Percentiles rank a stretch among this genome's conserved stretches.
Conservation (phyloP, 192 early-diverging fungal species). For the Podochytrium sp. region DNA sequence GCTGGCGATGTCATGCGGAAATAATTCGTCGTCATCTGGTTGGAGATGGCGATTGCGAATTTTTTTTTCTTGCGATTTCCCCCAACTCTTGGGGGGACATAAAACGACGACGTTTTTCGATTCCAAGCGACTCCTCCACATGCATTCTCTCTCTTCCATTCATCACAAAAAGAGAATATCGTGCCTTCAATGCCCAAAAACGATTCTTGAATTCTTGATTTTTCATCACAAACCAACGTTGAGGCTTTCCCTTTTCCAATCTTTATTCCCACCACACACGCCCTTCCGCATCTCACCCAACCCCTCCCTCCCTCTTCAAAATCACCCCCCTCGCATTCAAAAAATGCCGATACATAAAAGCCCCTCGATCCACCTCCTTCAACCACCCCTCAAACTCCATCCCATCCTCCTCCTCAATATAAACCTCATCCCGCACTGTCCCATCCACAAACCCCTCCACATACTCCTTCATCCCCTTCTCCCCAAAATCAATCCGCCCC, state of each 20-base stretch:
- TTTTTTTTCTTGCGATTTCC: not conserved
- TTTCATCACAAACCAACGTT: no score
- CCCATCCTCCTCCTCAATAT: constrained; percentile 32
- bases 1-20: constrained; percentile 1
- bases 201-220: no score
- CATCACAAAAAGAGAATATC: no score
- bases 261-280: no score
- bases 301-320: not conserved
- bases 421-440: constrained; percentile 25
- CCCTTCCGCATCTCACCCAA: no score
- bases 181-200: no score
- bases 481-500: not conserved
- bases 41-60: no score
- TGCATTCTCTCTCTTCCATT: no score
- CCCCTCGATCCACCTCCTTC: constrained; percentile 45
- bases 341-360: constrained; percentile 50
- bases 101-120: no score
- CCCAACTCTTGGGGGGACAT: not conserved
- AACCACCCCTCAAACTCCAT: constrained; percentile 46
- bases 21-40: not conserved
- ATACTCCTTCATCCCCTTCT: not conserved
- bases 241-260: no score
- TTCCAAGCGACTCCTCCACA: no score
- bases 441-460: constrained; percentile 28
- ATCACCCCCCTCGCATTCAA: constrained; percentile 51